phyloP scores from a whole-genome alignment of 768 basidiomycete genomes.

The Scleroderma bovista region DNA sequence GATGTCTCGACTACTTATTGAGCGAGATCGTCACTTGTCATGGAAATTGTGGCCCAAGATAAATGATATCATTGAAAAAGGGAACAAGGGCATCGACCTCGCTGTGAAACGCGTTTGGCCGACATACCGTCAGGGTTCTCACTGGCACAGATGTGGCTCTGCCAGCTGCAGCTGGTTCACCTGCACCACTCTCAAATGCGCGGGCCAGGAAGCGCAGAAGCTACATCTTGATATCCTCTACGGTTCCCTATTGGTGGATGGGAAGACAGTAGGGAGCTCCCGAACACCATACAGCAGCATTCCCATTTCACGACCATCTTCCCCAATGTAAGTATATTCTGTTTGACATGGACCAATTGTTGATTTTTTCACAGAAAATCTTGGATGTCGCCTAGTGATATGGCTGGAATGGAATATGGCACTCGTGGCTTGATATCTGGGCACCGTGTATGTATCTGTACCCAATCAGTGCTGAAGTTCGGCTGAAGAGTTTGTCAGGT shows the following conservation, averaged over 20 bases:
- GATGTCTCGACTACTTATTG: background rate
- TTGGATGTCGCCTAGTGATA: constrained; percentile 5
- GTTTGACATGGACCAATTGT: background rate
- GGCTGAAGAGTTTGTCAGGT: constrained; percentile 5
- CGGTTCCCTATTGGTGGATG: constrained; percentile 6
- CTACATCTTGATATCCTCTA: constrained; percentile 1
- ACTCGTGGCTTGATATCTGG: constrained; percentile 2
- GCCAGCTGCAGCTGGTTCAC: background rate
- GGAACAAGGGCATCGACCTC: background rate
- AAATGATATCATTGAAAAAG: background rate
- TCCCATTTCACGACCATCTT: background rate
- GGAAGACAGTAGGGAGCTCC: constrained; percentile 5
- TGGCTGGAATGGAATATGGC: constrained; percentile 9
- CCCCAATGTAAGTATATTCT: background rate
- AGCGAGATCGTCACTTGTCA: background rate
- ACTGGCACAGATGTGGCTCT: background rate
- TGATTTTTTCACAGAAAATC: background rate
- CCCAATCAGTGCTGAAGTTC: background rate
- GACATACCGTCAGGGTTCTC: background rate
- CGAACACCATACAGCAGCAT: background rate
- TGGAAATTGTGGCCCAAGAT: background rate
- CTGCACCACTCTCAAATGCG: background rate
- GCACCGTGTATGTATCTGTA: constrained; percentile 5
- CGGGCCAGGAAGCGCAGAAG: background rate
- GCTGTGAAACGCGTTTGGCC: background rate